Base-by-base conservation (phyloP, 2,329 filamentous ascomycete genomes). In the Leptosphaerulina australis region DNA sequence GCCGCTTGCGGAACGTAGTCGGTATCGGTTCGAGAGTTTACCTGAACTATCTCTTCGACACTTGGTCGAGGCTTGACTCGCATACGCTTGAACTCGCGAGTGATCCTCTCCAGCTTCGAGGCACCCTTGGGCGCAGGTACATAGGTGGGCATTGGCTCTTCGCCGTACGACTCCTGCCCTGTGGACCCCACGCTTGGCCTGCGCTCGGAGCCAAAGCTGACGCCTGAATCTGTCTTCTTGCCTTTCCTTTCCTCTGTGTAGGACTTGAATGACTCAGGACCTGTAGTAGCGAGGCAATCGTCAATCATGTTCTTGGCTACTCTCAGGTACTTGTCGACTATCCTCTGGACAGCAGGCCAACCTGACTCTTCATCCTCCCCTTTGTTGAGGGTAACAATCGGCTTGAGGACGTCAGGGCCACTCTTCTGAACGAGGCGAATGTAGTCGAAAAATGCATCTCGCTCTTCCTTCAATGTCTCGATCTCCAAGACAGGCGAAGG, bases 221-320 rank as follows among this genome's bases (percentile, higher is more conserved):
- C 80, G 15, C 84, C 84, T 3, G 84, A 87, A 65, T 87, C 84
- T 17, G 80, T 81, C 69, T 85, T 86, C 61, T 83, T 79, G 28
- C 74, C 73, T 60, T 79, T 80, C 44, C 74, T 71, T 43, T 66
- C 63, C 22, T 70, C 60, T 10, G 60, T 54, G n/a, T 64, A 62
- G 33, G 55, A 54, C 11, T 63, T 68, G 56, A 73, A 73, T 5
- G 68, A 64, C 33, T 71, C 70, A 2, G 67, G 67, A 5, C 67
- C 67, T 1, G 64, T 53, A 5, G 85, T 76, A 38, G 79, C 73
- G 17, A 71, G 62, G 62, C 83, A 86, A 59, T 86, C 83, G 40
- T 81, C 79, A 63, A 87, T 85, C 59, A 86, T 78, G 58, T 80
- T 80, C 62, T 83, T 84, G n/a, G 81, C 79, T 2, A 79, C 71